Evolutionary conservation across 2,329 filamentous ascomycete species (phyloP).

Genomic region (Fusarium sp.): DNA sequence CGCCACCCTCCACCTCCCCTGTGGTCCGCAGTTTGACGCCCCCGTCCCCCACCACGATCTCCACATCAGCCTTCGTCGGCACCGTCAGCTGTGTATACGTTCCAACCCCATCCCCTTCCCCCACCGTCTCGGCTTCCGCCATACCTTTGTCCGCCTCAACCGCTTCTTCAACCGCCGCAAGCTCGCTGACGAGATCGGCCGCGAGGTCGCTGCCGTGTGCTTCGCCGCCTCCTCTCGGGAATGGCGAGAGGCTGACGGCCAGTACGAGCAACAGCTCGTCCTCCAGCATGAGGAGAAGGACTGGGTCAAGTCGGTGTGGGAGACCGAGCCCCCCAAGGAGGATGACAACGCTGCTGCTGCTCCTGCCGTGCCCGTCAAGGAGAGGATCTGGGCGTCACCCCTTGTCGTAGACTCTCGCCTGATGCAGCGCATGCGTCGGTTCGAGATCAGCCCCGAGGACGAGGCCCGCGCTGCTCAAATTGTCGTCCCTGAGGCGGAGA

Average conservation of each 20-base stretch:
- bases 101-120: conserved; percentile 81
- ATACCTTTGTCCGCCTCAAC: conserved; percentile 87
- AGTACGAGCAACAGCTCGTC: conserved; percentile 61
- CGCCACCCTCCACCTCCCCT: too few species aligned
- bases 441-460: conserved; percentile 76
- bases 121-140: conserved; percentile 91
- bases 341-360: conserved; percentile 55
- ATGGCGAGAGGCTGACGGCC: conserved; percentile 58
- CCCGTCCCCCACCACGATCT: too few species aligned
- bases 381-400: conserved; percentile 81
- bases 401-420: conserved; percentile 83
- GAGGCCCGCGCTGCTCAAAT: conserved; percentile 75
- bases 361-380: conserved; percentile 60
- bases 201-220: conserved; percentile 87
- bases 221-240: conserved; percentile 70
- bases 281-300: conserved; percentile 80
- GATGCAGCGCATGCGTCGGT: conserved; percentile 82
- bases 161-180: conserved; percentile 88
- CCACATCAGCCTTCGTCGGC: too few species aligned
- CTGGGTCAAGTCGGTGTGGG: conserved; percentile 86
- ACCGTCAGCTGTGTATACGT: too few species aligned
- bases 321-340: conserved; percentile 61
- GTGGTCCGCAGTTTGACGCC: too few species aligned
- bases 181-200: conserved; percentile 89
- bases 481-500: conserved; percentile 73